phyloP scores from a whole-genome alignment of 305 asterid genomes.

The Nicotiana rustica region DNA sequence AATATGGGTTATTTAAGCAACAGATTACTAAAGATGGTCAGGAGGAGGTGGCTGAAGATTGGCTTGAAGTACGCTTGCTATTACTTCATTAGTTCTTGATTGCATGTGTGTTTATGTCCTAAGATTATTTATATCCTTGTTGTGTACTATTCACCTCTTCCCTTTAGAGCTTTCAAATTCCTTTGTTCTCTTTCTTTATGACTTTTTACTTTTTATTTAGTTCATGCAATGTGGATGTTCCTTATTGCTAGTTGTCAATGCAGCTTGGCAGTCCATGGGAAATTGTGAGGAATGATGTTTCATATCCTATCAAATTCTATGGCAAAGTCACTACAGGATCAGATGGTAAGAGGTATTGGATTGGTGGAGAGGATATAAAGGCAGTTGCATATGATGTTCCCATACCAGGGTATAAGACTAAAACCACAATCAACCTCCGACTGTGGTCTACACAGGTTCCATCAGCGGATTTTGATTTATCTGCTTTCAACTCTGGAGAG shows the following conservation, averaged over 20 bases:
- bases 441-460: slow-evolving; percentile 92
- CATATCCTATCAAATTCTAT: slow-evolving; percentile 77
- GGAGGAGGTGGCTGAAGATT: slow-evolving; percentile 89
- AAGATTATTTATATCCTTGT: not conserved
- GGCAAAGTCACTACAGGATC: slow-evolving; percentile 72
- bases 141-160: slow-evolving; percentile 10
- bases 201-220: not conserved
- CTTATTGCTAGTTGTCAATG: slow-evolving; percentile 18
- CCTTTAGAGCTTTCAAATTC: slow-evolving; percentile 8
- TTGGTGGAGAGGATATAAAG: slow-evolving; percentile 80
- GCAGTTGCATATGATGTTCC: slow-evolving; percentile 93
- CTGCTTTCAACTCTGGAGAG: slow-evolving; percentile 82
- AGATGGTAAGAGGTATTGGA: slow-evolving; percentile 84
- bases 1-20: slow-evolving; percentile 86
- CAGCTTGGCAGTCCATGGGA: slow-evolving; percentile 97
- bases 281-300: slow-evolving; percentile 80
- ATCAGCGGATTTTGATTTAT: slow-evolving; percentile 70
- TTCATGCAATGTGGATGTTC: slow-evolving; percentile 15
- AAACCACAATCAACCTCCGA: slow-evolving; percentile 82
- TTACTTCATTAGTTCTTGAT: slow-evolving; percentile 25
- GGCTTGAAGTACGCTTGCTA: slow-evolving; percentile 80
- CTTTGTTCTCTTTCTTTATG: slow-evolving; percentile 28
- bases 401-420: slow-evolving; percentile 89
- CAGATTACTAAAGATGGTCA: slow-evolving; percentile 82
- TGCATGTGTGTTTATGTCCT: not conserved